Evolutionary conservation across 2,329 filamentous ascomycete species (phyloP).

Genomic region (Sclerotinia borealis): DNA sequence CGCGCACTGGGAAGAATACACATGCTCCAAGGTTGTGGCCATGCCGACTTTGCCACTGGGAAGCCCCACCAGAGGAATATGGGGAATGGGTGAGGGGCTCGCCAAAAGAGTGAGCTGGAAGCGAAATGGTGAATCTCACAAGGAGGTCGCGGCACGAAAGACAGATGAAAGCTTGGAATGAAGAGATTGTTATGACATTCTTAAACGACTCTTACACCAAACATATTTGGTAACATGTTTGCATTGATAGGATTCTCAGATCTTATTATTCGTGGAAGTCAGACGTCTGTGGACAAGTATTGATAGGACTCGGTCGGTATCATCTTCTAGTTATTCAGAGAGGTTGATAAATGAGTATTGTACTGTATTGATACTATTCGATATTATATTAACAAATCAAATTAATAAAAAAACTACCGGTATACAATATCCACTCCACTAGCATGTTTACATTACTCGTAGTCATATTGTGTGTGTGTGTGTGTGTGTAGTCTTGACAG

Average conservation of each 20-base stretch:
- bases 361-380: too few species aligned
- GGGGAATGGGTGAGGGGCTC: neutral
- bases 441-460: too few species aligned
- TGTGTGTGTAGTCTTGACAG: too few species aligned
- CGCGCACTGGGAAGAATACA: neutral
- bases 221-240: neutral
- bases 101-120: slow-evolving; percentile 2
- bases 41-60: too few species aligned
- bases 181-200: neutral
- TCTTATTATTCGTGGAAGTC: neutral
- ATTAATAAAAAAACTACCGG: too few species aligned
- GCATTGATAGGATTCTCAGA: neutral
- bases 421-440: too few species aligned
- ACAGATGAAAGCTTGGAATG: neutral
- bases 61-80: neutral
- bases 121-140: neutral
- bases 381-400: too few species aligned
- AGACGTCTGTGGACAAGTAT: neutral
- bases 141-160: neutral
- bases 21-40: neutral
- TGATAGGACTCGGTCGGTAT: too few species aligned
- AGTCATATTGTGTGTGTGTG: too few species aligned
- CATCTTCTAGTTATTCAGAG: too few species aligned
- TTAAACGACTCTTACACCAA: neutral
- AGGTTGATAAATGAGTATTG: too few species aligned